phyloP scores from a whole-genome alignment of 352 stramenopile genomes.

The Phytophthora lateralis region DNA sequence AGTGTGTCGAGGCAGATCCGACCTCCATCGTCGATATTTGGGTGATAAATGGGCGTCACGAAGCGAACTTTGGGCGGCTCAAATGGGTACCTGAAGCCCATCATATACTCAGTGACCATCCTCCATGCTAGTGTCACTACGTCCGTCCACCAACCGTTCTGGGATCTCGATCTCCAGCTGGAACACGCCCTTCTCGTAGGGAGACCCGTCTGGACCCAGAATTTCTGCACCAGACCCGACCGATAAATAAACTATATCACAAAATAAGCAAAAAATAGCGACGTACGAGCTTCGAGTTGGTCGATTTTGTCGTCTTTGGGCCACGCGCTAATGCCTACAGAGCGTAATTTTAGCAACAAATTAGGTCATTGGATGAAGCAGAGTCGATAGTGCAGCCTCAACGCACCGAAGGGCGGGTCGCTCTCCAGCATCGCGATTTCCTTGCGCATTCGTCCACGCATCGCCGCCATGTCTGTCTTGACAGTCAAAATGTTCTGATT shows the following conservation, averaged over 20 bases:
- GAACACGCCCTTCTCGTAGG: conserved; percentile 83
- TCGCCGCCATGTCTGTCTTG: conserved; percentile 55
- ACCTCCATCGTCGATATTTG: conserved; percentile 86
- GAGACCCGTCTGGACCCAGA: conserved; percentile 76
- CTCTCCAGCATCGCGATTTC: conserved; percentile 86
- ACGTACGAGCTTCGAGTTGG: conserved; percentile 76
- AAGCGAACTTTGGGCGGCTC: conserved; percentile 84
- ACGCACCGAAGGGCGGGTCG: conserved; percentile 70
- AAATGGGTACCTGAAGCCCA: conserved; percentile 73
- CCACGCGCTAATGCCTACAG: conserved; percentile 73
- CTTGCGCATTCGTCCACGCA: conserved; percentile 82
- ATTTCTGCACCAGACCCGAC: conserved; percentile 55
- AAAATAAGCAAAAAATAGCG: conserved; percentile 5
- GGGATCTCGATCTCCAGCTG: conserved; percentile 76
- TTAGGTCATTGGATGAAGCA: not conserved
- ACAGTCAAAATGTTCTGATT: conserved; percentile 12
- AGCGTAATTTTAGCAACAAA: conserved; percentile 4
- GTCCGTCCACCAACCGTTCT: conserved; percentile 31
- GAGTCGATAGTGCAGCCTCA: not conserved
- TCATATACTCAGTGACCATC: too few relatives aligned
- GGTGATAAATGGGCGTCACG: conserved; percentile 82
- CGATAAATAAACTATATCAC: conserved; percentile 3
- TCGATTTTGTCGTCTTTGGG: conserved; percentile 78
- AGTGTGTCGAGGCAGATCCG: conserved; percentile 92
- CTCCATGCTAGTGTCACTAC: not conserved